Base-by-base conservation (phyloP, 2,329 filamentous ascomycete species). In the Rhynchosporium secalis region DNA sequence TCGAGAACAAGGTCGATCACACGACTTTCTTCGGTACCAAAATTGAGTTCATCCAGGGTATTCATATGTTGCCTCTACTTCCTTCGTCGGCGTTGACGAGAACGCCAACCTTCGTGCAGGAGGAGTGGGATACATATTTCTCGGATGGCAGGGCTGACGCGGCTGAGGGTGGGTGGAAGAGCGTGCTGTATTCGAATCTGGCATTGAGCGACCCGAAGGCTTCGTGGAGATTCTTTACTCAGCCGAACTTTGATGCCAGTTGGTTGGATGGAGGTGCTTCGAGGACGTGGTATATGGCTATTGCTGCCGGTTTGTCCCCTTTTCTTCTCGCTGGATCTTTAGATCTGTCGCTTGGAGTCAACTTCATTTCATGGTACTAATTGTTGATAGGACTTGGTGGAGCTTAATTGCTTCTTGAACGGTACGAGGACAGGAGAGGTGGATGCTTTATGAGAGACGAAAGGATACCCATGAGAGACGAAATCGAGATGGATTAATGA, bases 1-100 rank as follows among this genome's bases (percentile, higher is more conserved):
- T 97, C 71, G 94, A 98, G 77, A 97, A 97, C 79, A 98, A 98
- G 77, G 83, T 92, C 59, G 91, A 98, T 74, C 92, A 97, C 76
- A 89, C 90, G 3, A 97, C 94, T 0, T 97, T 92, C 77, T 97
- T 97, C 71, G 91, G 91, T 51, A 75, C 78, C 56, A 85, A 87
- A 62, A 82, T 85, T 12, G 88, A 94, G 75, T 91, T 86, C 69
- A 83, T 96, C 64, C 80, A 87, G 73, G 85, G 82, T 3, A 73
- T 75, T 9, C 72, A 75, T 61, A 73, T 74, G 71, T 36, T 66
- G 28, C 67, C 69, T 43, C 60, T 69, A 26, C 31, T 69, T 2
- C 69, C 69, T 6, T 80, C 83, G 60, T 88, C 88, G 1, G 80
- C 87, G 4, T 84, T 90, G 63, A 85, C 87, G 4, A 86, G 95